Percentiles rank a stretch among this genome's conserved stretches.
These are phyloP conservation scores for Eucalyptus cladocalyx DNA, from an alignment of 345 rosid species.

Conservation along the genomic window DNA sequence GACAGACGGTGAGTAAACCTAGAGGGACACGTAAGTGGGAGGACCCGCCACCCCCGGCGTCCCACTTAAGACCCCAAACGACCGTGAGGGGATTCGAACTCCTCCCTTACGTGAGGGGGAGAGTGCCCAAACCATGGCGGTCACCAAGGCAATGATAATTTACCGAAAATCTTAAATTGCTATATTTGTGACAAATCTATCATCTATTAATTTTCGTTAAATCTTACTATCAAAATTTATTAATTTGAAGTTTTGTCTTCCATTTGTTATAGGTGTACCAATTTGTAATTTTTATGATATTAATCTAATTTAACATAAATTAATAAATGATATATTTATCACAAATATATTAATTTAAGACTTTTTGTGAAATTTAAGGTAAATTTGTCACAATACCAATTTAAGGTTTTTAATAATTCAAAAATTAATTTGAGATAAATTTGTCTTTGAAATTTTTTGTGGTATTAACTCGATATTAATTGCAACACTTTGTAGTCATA, in stretches of 20 bases:
- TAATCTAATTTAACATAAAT: too few species aligned
- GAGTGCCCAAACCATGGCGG: too few species aligned
- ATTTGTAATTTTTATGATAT: fast-evolving
- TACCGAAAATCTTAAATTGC: fast-evolving
- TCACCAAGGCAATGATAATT: too few species aligned
- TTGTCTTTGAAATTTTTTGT: fast-evolving
- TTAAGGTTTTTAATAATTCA: fast-evolving
- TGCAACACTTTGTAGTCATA: background rate
- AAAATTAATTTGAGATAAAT: fast-evolving
- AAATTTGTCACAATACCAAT: too few species aligned
- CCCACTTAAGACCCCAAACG: too few species aligned
- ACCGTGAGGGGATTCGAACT: too few species aligned
- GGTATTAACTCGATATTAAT: fast-evolving
- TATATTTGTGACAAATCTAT: too few species aligned
- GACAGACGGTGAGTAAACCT: too few species aligned
- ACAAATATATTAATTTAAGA: fast-evolving
- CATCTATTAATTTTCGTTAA: fast-evolving
- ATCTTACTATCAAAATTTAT: too few species aligned
- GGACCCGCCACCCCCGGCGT: too few species aligned
- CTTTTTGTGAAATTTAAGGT: too few species aligned
- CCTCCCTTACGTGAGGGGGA: fast-evolving
- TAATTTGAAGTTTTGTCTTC: fast-evolving
- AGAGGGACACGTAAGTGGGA: too few species aligned
- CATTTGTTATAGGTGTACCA: fast-evolving
- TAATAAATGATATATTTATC: fast-evolving